Evolutionary conservation across 768 basidiomycete species (phyloP).

Genomic region (Mycena haematopus): DNA sequence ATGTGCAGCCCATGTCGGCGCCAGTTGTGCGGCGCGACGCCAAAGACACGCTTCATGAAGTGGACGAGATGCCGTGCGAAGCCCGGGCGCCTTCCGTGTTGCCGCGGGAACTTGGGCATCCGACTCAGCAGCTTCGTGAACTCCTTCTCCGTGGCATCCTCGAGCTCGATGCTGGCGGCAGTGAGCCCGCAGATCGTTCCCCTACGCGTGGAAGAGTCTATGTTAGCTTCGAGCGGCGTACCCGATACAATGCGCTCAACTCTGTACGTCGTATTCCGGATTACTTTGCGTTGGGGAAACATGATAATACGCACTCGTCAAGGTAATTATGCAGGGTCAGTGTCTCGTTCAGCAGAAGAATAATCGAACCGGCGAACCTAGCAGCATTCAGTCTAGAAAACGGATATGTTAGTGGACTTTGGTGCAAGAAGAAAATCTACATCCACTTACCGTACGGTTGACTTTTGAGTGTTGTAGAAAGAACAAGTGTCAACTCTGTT

Average conservation of each 20-base stretch:
- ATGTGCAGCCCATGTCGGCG: conserved; percentile 24
- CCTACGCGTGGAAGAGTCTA: conserved; percentile 52
- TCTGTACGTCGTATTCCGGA: conserved; percentile 14
- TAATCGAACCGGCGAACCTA: conserved; percentile 68
- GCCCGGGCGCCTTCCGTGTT: conserved; percentile 33
- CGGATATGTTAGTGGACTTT: not conserved
- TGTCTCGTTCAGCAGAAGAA: conserved; percentile 79
- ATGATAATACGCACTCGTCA: conserved; percentile 49
- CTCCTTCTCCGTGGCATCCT: conserved; percentile 56
- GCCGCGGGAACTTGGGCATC: conserved; percentile 38
- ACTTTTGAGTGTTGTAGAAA: conserved; percentile 74
- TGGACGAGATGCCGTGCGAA: conserved; percentile 35
- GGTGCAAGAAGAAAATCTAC: not conserved
- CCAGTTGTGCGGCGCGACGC: conserved; percentile 41
- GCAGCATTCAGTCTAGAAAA: conserved; percentile 57
- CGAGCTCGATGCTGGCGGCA: conserved; percentile 58
- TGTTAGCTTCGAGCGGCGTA: conserved; percentile 31
- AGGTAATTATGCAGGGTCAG: conserved; percentile 72
- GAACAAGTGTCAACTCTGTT: no score
- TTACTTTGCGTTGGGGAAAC: not conserved
- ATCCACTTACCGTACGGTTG: conserved; percentile 65
- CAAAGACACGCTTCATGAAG: conserved; percentile 47
- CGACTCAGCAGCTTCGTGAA: conserved; percentile 55
- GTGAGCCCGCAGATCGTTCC: conserved; percentile 55
- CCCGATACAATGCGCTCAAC: conserved; percentile 33